Evolutionary conservation across 176 grass and related monocot species (phyloP), one percentile per base, ranked within the genome.

Genomic region (Rhynchospora breviuscula): DNA sequence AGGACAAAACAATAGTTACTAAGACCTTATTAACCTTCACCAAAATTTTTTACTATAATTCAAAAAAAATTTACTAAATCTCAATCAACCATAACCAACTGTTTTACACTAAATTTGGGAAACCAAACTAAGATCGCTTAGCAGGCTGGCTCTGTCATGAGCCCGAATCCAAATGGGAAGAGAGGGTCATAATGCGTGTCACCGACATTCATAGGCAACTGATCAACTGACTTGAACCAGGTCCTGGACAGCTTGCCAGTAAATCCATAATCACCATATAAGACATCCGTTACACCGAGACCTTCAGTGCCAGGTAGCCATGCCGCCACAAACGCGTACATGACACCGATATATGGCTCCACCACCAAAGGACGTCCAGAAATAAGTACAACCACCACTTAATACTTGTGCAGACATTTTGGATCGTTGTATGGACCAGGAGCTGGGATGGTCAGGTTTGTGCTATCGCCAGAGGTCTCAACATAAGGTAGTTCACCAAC

Each of bases 241-340:
- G 90, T 90, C 29, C 94, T 87, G 6, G 95, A 88, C 61, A 98
- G 78, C 84, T 84, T 82, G 25, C 95, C 95, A 8, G 88, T 84
- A 43, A 93, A 98, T 70, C 92, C 86, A 53, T 98, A 77, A 51
- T 95, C 92, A 63, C 95, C 95, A 87, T 94, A 98, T 11, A 98
- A 66, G 79, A 93, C 91, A 79, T 98, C 92, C 0, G 87, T 54
- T 80, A 98, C 60, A 19, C 95, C 92, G 18, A 29, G 76, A 74
- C 89, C 90, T 85, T 98, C 95, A 59, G 67, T 95, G 82, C 92
- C 95, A 11, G 90, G 92, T 44, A 95, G 40, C 90, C 92, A 98
- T 63, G 95, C 89, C 73, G 89, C 92, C 77, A 98, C 90, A 17
- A 98, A 78, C 68, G 87, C 92, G 49, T 93, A 81, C 73, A 94